A percentile compares a stretch with the other conserved stretches of the same genome.
Conservation (phyloP, 768 basidiomycete species). For the Suillus fuscotomentosus region DNA sequence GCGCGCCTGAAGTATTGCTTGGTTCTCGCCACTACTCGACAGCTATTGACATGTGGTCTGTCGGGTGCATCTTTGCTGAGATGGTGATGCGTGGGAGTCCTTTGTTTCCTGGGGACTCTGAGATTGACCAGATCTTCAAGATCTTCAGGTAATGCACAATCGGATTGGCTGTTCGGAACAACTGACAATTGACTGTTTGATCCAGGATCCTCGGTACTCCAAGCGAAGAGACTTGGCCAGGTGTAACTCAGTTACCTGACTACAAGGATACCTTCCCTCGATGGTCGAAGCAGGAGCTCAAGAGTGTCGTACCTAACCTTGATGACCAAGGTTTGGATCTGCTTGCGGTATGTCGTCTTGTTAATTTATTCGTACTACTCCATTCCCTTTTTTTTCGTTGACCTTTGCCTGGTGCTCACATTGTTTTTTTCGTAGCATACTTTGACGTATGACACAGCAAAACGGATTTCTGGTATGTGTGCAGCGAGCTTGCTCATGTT, state of each 20-base stretch:
- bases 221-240: conserved; percentile 88
- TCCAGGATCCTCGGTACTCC: conserved; percentile 91
- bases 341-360: conserved; percentile 51
- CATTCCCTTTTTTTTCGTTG: neutral
- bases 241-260: conserved; percentile 83
- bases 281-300: conserved; percentile 81
- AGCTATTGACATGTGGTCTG: conserved; percentile 99
- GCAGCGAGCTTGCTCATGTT: neutral
- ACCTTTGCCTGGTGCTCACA: neutral
- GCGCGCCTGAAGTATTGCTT: conserved; percentile 94
- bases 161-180: neutral
- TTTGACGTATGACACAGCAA: conserved; percentile 85
- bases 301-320: conserved; percentile 60
- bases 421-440: conserved; percentile 43
- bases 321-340: conserved; percentile 81
- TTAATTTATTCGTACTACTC: neutral
- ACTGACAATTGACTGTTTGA: conserved; percentile 5
- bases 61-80: conserved; percentile 97
- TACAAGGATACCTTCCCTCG: conserved; percentile 97
- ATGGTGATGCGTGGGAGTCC: conserved; percentile 93
- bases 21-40: conserved; percentile 97
- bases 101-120: conserved; percentile 97
- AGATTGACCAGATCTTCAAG: conserved; percentile 99
- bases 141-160: conserved; percentile 78
- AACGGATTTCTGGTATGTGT: conserved; percentile 83